Percentiles rank a stretch among this genome's conserved stretches.
Conservation (phyloP, 306 rosid genomes). For the Fagus crenata region DNA sequence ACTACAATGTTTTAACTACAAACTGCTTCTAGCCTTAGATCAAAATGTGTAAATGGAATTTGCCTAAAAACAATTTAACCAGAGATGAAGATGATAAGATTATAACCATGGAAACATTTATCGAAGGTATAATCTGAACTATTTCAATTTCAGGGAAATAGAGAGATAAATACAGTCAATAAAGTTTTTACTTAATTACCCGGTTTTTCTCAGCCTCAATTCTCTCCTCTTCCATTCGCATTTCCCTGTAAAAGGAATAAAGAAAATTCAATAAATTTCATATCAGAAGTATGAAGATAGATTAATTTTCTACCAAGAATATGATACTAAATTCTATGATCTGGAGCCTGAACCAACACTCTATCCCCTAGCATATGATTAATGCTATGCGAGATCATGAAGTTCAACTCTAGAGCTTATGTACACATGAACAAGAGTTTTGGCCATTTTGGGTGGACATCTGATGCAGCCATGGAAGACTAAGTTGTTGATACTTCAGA, state of each 20-base stretch:
- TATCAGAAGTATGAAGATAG: not conserved
- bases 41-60: not conserved
- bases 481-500: too few species aligned
- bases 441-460: too few species aligned
- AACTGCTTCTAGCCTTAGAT: not conserved
- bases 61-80: not conserved
- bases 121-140: not conserved
- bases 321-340: not conserved
- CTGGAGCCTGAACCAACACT: not conserved
- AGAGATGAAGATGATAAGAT: not conserved
- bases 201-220: conserved; percentile 90
- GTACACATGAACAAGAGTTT: not conserved
- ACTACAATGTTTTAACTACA: not conserved
- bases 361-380: not conserved
- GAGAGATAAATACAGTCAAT: conserved; percentile 2
- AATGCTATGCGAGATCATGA: not conserved
- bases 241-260: conserved; percentile 60
- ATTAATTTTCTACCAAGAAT: not conserved
- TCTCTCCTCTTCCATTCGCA: conserved; percentile 88
- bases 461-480: too few species aligned
- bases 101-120: not conserved
- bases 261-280: conserved; percentile 17
- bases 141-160: not conserved
- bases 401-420: not conserved
- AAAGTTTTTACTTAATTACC: conserved; percentile 42